Evolutionary conservation across 2,329 filamentous ascomycete genomes (phyloP), one percentile per base, ranked within the genome.

Genomic region (Talaromyces sp.): DNA sequence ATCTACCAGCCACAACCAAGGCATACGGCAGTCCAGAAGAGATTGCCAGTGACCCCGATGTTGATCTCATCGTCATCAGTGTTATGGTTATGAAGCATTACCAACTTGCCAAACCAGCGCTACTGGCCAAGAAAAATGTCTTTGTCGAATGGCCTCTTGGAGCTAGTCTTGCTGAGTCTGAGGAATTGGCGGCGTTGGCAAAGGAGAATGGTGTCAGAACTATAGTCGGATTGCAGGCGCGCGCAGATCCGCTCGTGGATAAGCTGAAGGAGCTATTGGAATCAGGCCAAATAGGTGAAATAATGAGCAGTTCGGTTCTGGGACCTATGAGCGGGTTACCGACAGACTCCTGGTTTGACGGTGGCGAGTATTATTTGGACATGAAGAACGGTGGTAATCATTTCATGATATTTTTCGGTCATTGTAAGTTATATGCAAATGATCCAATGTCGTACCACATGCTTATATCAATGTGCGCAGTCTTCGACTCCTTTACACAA

Each of bases 61-160:
- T 60, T 11, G 56, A 64, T 16, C 62, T 64, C 24, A 47, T 64
- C 9, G 62, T 64, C 3, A 43, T 64, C 22, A 52, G 33, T 16
- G 62, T 64, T n/a, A 22, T 22, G 8, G 47, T 64, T 8, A 39
- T 27, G 41, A 60, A 60, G 27, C 45, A 59, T 6, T 59, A 33
- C 19, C 27, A 60, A 14, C 62, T 64, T 16, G 56, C 41, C 10
- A 60, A 60, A 39, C 56, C 56, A 10, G 62, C 62, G 13, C 24
- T 60, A 11, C 31, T 60, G 14, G 62, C 62, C 2, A 49, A 39
- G 33, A 64, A 64, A 27, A n/a, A 47, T 19, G 62, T 64, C 7
- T 64, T 64, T 43, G 62, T 64, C 8, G 62, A 64, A 50, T 64
- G 62, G 62, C 62, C 62, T 6, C 35, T 64, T 13, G 62, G 56